These are phyloP conservation scores for Solanum virginianum DNA, from an alignment of 257 asterid genomes.

Conservation along the genomic window DNA sequence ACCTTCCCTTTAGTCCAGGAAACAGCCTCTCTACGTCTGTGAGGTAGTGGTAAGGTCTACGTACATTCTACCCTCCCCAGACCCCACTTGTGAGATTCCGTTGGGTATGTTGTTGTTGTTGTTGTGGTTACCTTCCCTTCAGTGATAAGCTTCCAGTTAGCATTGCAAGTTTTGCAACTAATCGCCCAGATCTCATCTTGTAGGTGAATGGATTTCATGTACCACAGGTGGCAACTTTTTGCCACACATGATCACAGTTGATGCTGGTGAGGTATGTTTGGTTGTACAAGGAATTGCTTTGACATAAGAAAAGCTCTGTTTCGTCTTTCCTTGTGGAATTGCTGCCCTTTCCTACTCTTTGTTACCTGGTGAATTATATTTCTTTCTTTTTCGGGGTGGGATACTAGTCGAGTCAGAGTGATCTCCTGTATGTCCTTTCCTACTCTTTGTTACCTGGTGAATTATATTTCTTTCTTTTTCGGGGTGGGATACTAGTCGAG, in stretches of 20 bases:
- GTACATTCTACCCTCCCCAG: too few species aligned
- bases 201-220: constrained; percentile 57
- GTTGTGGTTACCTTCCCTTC: neutral
- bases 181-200: neutral
- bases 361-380: neutral
- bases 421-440: neutral
- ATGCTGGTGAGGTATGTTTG: constrained; percentile 59
- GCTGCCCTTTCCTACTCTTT: neutral
- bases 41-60: too few species aligned
- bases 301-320: neutral
- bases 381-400: neutral
- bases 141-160: neutral
- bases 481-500: neutral
- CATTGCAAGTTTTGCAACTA: neutral
- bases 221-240: constrained; percentile 56
- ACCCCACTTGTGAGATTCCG: too few species aligned
- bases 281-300: neutral
- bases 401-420: neutral
- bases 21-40: too few species aligned
- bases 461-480: neutral
- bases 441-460: neutral
- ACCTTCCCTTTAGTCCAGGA: neutral
- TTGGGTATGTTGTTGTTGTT: too few species aligned
- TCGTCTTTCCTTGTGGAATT: neutral
- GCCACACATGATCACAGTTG: constrained; percentile 52